Percentiles rank a stretch among this genome's conserved stretches.
Evolutionary conservation across 2,329 filamentous ascomycete genomes (phyloP).

Genomic region (Diaporthe sp.): DNA sequence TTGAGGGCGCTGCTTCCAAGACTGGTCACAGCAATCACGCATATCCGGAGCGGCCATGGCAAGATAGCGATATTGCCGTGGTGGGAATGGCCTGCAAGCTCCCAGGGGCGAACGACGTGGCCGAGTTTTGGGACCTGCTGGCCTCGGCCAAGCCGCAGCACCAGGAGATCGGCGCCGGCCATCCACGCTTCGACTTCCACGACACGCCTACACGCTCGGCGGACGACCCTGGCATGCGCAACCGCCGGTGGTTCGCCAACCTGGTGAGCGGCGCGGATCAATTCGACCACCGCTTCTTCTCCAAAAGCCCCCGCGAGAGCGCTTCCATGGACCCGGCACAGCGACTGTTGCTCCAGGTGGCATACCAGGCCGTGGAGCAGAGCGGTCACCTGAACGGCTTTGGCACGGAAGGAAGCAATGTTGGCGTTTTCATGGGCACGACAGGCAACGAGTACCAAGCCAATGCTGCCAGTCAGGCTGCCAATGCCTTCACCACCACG

Average conservation of each 20-base stretch:
- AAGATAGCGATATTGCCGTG: slow-evolving; percentile 50
- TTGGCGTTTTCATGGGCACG: slow-evolving; percentile 56
- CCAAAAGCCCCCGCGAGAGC: slow-evolving; percentile 52
- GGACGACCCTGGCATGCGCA: background rate
- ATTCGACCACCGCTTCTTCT: slow-evolving; percentile 60
- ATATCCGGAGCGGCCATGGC: slow-evolving; percentile 14
- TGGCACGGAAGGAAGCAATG: background rate
- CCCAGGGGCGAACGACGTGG: slow-evolving; percentile 46
- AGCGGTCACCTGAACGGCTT: slow-evolving; percentile 41
- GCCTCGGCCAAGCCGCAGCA: slow-evolving; percentile 35
- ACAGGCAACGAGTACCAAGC: slow-evolving; percentile 55
- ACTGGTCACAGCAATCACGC: background rate
- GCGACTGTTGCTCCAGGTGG: slow-evolving; percentile 53
- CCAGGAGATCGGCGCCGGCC: slow-evolving; percentile 20
- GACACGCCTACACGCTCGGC: slow-evolving; percentile 9
- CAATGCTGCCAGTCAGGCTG: slow-evolving; percentile 53
- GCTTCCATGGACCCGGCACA: slow-evolving; percentile 57
- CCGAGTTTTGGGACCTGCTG: slow-evolving; percentile 44
- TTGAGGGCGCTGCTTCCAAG: background rate
- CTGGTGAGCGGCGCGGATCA: slow-evolving; percentile 45
- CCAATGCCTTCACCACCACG: slow-evolving; percentile 53
- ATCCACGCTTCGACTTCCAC: slow-evolving; percentile 14
- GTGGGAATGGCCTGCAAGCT: slow-evolving; percentile 55
- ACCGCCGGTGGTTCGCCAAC: slow-evolving; percentile 44
- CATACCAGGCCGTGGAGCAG: slow-evolving; percentile 56